Evolutionary conservation across 208 protist genomes (phyloP).

Genomic region (Trypanosomatidae sp.): DNA sequence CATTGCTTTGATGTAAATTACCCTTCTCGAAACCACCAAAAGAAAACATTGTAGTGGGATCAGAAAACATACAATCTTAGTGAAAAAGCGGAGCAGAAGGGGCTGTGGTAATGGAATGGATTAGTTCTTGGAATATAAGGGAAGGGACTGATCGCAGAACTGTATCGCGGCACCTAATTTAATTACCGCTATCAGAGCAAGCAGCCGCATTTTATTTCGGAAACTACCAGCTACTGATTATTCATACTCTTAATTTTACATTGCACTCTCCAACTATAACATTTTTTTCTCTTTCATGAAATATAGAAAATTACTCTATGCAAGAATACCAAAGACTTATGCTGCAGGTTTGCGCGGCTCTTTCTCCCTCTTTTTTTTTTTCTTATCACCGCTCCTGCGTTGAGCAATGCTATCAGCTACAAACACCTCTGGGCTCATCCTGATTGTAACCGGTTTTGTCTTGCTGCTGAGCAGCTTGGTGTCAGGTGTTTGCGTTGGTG

Average conservation of each 20-base stretch:
- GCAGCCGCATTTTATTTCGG: background rate
- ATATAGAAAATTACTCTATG: background rate
- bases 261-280: background rate
- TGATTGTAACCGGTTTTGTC: conserved; percentile 1
- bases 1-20: background rate
- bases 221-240: background rate
- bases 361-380: background rate
- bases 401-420: background rate
- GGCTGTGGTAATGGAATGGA: background rate
- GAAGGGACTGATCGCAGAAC: background rate
- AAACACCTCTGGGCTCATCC: background rate
- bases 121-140: background rate
- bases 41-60: background rate
- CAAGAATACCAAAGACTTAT: background rate
- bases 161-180: background rate
- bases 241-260: background rate
- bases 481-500: conserved; percentile 23
- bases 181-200: background rate
- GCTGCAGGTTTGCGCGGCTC: background rate
- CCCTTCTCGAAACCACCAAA: background rate
- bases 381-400: background rate
- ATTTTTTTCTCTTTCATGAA: background rate
- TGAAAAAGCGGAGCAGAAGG: background rate
- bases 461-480: background rate
- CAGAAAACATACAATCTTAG: background rate